Evolutionary conservation across 768 basidiomycete species (phyloP).

Genomic region (Leccinum obscurum): DNA sequence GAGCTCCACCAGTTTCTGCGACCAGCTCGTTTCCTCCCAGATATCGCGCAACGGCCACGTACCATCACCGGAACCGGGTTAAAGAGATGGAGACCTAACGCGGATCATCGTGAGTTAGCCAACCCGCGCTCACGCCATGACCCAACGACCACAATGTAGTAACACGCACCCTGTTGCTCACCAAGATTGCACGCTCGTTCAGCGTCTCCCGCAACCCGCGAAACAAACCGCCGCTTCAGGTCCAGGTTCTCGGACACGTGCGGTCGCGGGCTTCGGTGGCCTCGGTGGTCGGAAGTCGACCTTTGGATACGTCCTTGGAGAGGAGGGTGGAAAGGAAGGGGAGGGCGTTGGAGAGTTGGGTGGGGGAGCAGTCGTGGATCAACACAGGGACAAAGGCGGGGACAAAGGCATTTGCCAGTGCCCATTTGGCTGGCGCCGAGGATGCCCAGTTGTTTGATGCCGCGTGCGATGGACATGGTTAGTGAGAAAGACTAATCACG

Average conservation of each 20-base stretch:
- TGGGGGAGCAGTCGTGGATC: constrained; percentile 75
- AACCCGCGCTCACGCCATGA: not conserved
- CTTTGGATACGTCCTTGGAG: constrained; percentile 87
- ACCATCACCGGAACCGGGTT: constrained; percentile 98
- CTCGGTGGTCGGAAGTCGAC: constrained; percentile 63
- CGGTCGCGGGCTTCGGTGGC: constrained; percentile 73
- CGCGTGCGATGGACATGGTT: constrained; percentile 56
- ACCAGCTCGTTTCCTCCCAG: not conserved
- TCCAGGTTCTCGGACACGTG: constrained; percentile 76
- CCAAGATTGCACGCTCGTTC: constrained; percentile 75
- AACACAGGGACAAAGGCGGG: constrained; percentile 82
- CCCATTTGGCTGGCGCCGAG: constrained; percentile 90
- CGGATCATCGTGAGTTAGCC: not conserved
- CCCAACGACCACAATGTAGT: not conserved
- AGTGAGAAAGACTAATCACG: constrained; percentile 17
- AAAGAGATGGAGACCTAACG: constrained; percentile 85
- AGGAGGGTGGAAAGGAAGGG: constrained; percentile 78
- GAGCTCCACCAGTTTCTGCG: constrained; percentile 89
- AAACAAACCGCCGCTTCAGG: constrained; percentile 79
- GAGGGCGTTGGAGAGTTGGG: constrained; percentile 74
- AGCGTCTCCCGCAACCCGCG: constrained; percentile 63
- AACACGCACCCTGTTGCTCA: constrained; percentile 76
- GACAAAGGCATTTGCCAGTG: constrained; percentile 85
- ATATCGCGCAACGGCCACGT: constrained; percentile 17
- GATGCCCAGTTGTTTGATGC: constrained; percentile 73